Evolutionary conservation across 306 rosid genomes (phyloP).

Genomic region (Dalbergia cultrata): DNA sequence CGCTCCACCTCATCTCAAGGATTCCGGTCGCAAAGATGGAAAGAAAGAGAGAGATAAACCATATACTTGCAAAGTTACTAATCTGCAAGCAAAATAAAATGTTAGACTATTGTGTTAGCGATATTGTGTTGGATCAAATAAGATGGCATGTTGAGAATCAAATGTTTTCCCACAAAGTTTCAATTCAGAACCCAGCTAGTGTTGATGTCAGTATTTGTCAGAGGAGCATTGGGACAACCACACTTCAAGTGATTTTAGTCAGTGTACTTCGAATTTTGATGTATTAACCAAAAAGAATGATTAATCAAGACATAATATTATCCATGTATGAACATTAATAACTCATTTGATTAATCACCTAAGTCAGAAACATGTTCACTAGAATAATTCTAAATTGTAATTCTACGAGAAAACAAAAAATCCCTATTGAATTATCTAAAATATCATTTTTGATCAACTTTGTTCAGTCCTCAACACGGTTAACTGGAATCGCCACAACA

Average conservation of each 20-base stretch:
- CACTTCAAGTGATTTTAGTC: background rate
- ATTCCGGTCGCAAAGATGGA: conserved; percentile 97
- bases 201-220: background rate
- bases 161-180: background rate
- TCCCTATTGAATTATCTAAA: background rate
- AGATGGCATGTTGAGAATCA: background rate
- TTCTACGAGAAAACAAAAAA: background rate
- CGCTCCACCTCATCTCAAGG: conserved; percentile 99
- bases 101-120: background rate
- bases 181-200: conserved; percentile 3
- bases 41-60: conserved; percentile 95
- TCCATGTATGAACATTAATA: background rate
- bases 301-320: background rate
- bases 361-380: background rate
- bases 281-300: background rate
- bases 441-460: background rate
- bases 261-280: conserved; percentile 1
- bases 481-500: too few species aligned
- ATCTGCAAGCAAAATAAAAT: conserved; percentile 66
- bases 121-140: background rate
- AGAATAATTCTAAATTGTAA: background rate
- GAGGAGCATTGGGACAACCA: background rate
- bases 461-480: background rate
- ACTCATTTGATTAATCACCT: background rate
- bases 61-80: conserved; percentile 94